Percentiles rank a stretch among this genome's conserved stretches.
Conservation (phyloP, 2,329 filamentous ascomycete species). For the Chaetomiaceae sp. region DNA sequence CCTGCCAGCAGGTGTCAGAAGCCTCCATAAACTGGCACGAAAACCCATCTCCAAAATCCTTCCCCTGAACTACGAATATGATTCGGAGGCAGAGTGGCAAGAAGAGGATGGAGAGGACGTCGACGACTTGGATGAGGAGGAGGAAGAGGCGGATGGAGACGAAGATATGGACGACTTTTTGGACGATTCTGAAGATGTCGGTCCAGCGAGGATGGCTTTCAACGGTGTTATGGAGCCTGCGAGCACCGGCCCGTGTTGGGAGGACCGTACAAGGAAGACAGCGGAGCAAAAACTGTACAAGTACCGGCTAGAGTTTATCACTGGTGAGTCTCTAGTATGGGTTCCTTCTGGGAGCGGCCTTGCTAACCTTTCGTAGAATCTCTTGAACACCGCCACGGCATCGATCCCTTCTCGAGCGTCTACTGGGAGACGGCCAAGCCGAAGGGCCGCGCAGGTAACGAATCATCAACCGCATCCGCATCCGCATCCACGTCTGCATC, state of each 20-base stretch:
- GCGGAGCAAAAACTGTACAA: slow-evolving; percentile 49
- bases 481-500: slow-evolving; percentile 11
- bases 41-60: slow-evolving; percentile 53
- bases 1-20: slow-evolving; percentile 45
- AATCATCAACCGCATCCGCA: slow-evolving; percentile 20
- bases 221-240: slow-evolving; percentile 69
- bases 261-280: slow-evolving; percentile 50
- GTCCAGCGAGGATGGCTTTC: slow-evolving; percentile 52
- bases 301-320: slow-evolving; percentile 71
- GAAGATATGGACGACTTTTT: slow-evolving; percentile 88
- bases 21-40: slow-evolving; percentile 49
- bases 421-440: slow-evolving; percentile 65
- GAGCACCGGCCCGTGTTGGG: slow-evolving; percentile 80
- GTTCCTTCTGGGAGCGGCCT: background rate
- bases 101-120: slow-evolving; percentile 69
- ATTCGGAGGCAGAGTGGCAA: slow-evolving; percentile 84
- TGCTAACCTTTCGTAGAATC: slow-evolving; percentile 35
- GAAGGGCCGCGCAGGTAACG: slow-evolving; percentile 17
- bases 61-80: slow-evolving; percentile 74
- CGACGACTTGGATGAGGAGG: slow-evolving; percentile 64
- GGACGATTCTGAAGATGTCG: slow-evolving; percentile 75
- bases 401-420: slow-evolving; percentile 77
- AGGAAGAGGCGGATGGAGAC: slow-evolving; percentile 65
- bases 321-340: slow-evolving; percentile 48
- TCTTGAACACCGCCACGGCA: slow-evolving; percentile 49